Percentiles rank a stretch among this genome's conserved stretches.
phyloP scores from a whole-genome alignment of 495 filamentous ascomycete species.

The Hypoxylon fragiforme region DNA sequence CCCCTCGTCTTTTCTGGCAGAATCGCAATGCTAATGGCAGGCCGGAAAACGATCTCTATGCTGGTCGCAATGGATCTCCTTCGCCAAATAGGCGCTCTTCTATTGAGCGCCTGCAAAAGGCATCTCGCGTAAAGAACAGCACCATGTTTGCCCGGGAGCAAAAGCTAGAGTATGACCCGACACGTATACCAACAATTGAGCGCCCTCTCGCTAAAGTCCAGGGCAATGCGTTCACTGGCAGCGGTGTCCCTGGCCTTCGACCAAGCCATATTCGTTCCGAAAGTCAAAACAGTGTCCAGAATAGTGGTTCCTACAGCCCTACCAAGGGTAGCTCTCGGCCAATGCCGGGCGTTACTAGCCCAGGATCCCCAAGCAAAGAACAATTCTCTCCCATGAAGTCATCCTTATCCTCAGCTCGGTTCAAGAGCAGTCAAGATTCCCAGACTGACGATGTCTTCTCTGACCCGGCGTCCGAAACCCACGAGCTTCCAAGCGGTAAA shows the following conservation, averaged over 20 bases:
- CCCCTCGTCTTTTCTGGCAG: slow-evolving; percentile 84
- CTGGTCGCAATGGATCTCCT: slow-evolving; percentile 60
- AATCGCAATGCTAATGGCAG: slow-evolving; percentile 69
- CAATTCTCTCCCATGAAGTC: slow-evolving; percentile 83
- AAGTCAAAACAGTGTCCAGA: slow-evolving; percentile 55
- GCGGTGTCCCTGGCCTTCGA: slow-evolving; percentile 51
- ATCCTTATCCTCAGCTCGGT: slow-evolving; percentile 71
- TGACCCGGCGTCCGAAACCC: slow-evolving; percentile 56
- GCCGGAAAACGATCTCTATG: slow-evolving; percentile 70
- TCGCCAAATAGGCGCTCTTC: slow-evolving; percentile 78
- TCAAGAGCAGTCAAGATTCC: slow-evolving; percentile 71
- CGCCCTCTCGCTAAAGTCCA: slow-evolving; percentile 77
- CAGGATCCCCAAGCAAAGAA: slow-evolving; percentile 70
- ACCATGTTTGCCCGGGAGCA: slow-evolving; percentile 89
- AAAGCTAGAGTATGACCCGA: slow-evolving; percentile 86
- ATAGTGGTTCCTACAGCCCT: slow-evolving; percentile 44
- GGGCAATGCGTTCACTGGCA: slow-evolving; percentile 61
- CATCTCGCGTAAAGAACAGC: slow-evolving; percentile 94
- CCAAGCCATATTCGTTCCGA: slow-evolving; percentile 50
- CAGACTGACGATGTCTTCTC: slow-evolving; percentile 75
- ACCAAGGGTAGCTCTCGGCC: slow-evolving; percentile 39
- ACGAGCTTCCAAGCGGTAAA: slow-evolving; percentile 57
- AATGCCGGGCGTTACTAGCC: slow-evolving; percentile 30
- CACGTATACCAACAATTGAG: slow-evolving; percentile 71
- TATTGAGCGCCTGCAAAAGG: slow-evolving; percentile 89